Evolutionary conservation across 208 protist species (phyloP).

Genomic region (Kentomonas sorsogonicus): DNA sequence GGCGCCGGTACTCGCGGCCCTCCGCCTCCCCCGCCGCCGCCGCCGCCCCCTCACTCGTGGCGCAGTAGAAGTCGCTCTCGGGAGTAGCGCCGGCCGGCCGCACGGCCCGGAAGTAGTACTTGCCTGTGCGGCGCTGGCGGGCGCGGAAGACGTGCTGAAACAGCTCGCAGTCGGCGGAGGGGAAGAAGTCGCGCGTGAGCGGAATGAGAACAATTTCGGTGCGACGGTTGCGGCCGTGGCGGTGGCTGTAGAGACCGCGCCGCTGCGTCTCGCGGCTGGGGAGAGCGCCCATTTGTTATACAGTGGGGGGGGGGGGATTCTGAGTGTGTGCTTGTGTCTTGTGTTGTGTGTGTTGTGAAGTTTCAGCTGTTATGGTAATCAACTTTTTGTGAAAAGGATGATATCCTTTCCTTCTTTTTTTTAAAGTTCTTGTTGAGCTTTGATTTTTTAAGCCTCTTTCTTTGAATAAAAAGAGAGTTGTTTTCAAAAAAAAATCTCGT

Average conservation of each 20-base stretch:
- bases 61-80: constrained; percentile 68
- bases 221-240: constrained; percentile 60
- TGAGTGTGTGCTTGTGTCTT: constrained; percentile 3
- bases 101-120: constrained; percentile 71
- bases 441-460: too few species aligned
- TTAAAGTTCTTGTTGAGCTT: too few species aligned
- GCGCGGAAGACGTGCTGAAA: constrained; percentile 52
- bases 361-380: neutral
- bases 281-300: constrained; percentile 51
- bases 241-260: constrained; percentile 69
- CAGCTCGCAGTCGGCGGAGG: constrained; percentile 44
- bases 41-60: constrained; percentile 30
- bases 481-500: too few species aligned
- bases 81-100: constrained; percentile 26
- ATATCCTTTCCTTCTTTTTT: constrained; percentile 2
- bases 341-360: neutral
- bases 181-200: constrained; percentile 59
- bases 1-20: neutral
- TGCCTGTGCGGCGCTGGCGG: constrained; percentile 60
- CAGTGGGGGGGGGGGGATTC: neutral
- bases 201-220: constrained; percentile 74
- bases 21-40: neutral
- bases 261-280: constrained; percentile 75
- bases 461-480: too few species aligned
- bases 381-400: neutral